Conservation (phyloP, 768 basidiomycete genomes). For the Wakefieldia striispora region DNA sequence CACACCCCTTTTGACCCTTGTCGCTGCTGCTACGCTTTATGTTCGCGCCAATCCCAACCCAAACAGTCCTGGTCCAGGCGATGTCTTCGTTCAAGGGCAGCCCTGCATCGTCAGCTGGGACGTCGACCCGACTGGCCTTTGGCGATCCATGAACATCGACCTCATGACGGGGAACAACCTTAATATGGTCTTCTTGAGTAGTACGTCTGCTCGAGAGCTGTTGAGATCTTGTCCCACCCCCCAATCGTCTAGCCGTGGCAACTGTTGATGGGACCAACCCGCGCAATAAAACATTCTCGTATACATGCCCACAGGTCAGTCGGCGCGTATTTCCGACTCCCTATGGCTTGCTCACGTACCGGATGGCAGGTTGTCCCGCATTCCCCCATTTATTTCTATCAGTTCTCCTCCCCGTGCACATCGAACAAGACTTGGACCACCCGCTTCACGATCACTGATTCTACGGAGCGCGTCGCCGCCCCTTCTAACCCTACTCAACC, state of each 20-base stretch:
- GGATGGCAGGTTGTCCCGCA: constrained; percentile 53
- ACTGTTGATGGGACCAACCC: constrained; percentile 61
- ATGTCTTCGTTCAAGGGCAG: constrained; percentile 53
- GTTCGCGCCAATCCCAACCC: constrained; percentile 62
- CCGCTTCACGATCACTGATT: constrained; percentile 69
- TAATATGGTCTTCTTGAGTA: constrained; percentile 63
- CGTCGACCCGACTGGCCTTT: constrained; percentile 54
- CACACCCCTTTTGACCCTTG: constrained; percentile 10
- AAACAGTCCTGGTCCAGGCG: constrained; percentile 56
- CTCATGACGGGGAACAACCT: constrained; percentile 80
- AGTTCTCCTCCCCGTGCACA: constrained; percentile 53
- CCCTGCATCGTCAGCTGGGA: constrained; percentile 60
- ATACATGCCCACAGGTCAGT: constrained; percentile 65
- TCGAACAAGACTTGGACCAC: constrained; percentile 59
- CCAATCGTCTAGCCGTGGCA: constrained; percentile 50
- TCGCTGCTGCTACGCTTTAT: constrained; percentile 29
- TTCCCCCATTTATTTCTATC: constrained; percentile 78
- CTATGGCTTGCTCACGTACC: background rate
- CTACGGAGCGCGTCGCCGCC: constrained; percentile 42
- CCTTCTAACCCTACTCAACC: constrained; percentile 57
- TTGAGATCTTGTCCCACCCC: background rate
- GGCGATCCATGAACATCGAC: constrained; percentile 73
- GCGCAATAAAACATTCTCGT: constrained; percentile 45
- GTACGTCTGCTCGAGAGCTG: constrained; percentile 38
- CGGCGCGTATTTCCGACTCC: background rate